Base-by-base conservation (phyloP, 2,329 filamentous ascomycete genomes). In the Fusarium floridanum region DNA sequence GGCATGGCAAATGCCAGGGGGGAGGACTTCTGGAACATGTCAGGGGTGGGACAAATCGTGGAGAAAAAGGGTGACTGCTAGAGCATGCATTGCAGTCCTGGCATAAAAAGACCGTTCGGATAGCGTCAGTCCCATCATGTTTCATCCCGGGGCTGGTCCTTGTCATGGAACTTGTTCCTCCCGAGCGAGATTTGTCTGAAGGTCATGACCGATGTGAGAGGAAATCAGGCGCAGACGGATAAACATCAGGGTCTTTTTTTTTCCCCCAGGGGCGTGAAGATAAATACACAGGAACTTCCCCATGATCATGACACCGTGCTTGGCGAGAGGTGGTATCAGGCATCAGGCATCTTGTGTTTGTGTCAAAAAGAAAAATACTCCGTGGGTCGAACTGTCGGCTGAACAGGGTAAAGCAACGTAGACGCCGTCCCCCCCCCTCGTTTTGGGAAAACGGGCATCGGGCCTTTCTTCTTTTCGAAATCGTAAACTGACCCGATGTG, bases 21-120 rank as follows among this genome's bases (percentile, higher is more conserved):
- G 43, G 17, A 5, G 27, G 36, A 48, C 43, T 53, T 53, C 48
- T 69, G 57, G 50, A 45, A 45, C 16, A n/a, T 48, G 65, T 64
- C 50, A 37, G 75, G 70, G 74, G 66, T 72, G 53, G 56, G 64
- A 55, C 48, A 70, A 66, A 75, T 77, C 76, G 75, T 75, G 75
- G 75, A 78, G 74, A 67, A 68, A 32, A 27, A 27, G 71, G 43
- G 41, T 22, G 22, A 14, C 68, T 76, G 39, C 71, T 63, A 61
- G 73, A 76, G 64, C 61, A 69, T 74, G 72, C 71, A 74, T 57
- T 74, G 72, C 71, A 74, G 61, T 50, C 43, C 70, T 69, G 67
- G 60, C 50, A 43, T 36, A 41, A 20, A 64, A 64, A 20, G 27
- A 43, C n/a, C 36, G 62, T 41, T 50, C 48, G 60, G 60, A 57